Conservation (phyloP, 352 stramenopile species). For the Stramenopiles sp. region DNA sequence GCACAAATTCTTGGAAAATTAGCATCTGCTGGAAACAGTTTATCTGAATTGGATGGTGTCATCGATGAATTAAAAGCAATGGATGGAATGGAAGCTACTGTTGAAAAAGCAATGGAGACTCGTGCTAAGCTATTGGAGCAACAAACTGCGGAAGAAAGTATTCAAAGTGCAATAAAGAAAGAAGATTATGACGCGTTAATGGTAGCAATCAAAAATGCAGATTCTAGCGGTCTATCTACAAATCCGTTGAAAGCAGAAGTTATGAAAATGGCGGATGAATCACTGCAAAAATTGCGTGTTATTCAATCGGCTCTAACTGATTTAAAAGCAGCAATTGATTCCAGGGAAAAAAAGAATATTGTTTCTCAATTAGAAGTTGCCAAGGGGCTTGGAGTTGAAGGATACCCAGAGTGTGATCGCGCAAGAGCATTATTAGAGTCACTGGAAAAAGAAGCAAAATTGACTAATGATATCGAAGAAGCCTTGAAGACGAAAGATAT, state of each 20-base stretch:
- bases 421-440: neutral
- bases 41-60: neutral
- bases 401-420: neutral
- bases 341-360: neutral
- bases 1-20: neutral
- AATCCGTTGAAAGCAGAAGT: neutral
- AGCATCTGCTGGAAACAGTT: neutral
- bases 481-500: neutral
- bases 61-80: neutral
- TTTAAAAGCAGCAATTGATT: neutral
- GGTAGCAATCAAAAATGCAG: neutral
- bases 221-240: neutral
- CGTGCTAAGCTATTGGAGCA: neutral
- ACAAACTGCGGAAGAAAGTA: neutral
- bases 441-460: conserved; percentile 7
- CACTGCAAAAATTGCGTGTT: neutral
- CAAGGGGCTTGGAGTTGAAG: neutral
- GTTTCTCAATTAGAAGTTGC: neutral
- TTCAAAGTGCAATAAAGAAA: neutral
- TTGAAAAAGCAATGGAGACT: neutral
- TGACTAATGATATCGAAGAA: neutral
- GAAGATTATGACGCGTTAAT: neutral
- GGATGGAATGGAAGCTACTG: neutral
- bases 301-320: neutral
- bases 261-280: neutral